A percentile compares a stretch with the other conserved stretches of the same genome.
phyloP scores from a whole-genome alignment of 331 rosid species.

The Telfairia occidentalis region DNA sequence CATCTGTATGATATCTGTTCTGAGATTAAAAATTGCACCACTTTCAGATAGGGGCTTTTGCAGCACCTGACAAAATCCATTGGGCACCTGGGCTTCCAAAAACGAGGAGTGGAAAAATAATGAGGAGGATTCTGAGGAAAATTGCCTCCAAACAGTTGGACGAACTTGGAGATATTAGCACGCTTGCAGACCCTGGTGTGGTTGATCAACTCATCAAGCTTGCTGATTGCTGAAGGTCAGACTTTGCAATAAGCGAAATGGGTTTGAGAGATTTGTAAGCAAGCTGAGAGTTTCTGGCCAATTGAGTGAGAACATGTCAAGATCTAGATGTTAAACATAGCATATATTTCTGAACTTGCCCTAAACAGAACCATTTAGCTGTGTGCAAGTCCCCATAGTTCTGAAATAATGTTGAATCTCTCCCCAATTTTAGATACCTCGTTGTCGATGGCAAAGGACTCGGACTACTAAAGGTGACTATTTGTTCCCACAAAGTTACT shows the following conservation, averaged over 20 bases:
- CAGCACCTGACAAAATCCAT: slow-evolving; percentile 92
- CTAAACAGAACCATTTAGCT: background rate
- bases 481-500: background rate
- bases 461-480: no score
- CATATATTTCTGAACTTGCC: background rate
- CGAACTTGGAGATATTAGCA: slow-evolving; percentile 92
- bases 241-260: background rate
- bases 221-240: slow-evolving; percentile 18
- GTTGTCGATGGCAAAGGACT: no score
- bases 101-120: slow-evolving; percentile 98
- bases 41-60: slow-evolving; percentile 98
- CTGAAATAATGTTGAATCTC: background rate
- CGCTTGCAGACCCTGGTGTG: slow-evolving; percentile 86
- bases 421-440: background rate
- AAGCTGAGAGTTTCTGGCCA: background rate
- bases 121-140: slow-evolving; percentile 91
- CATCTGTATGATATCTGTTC: background rate
- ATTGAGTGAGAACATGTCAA: background rate
- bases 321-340: background rate
- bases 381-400: background rate
- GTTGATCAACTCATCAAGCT: slow-evolving; percentile 76
- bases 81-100: slow-evolving; percentile 99
- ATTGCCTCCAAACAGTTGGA: slow-evolving; percentile 80
- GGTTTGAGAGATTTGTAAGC: background rate
- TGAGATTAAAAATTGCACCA: slow-evolving; percentile 3